Percentiles rank a stretch among this genome's conserved stretches.
These are phyloP conservation scores for Mycena metata DNA, from an alignment of 768 basidiomycete genomes.

Conservation along the genomic window DNA sequence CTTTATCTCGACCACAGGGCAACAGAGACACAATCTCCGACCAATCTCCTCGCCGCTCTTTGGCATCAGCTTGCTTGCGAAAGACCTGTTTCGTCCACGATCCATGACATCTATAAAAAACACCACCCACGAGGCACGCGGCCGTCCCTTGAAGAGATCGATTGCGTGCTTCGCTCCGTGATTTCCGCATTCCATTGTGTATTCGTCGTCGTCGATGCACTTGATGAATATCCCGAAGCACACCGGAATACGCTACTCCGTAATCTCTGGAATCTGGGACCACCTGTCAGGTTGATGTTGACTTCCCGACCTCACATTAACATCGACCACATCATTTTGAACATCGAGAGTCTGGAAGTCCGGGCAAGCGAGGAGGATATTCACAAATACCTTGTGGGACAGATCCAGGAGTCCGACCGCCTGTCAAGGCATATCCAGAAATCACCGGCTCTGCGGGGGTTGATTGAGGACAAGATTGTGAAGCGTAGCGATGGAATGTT, in stretches of 20 bases:
- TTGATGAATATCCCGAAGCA: neutral
- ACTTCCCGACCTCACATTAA: neutral
- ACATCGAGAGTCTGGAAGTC: neutral
- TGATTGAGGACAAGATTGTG: neutral
- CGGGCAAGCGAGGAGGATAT: too few relatives aligned
- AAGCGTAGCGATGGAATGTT: neutral
- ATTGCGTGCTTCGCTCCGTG: neutral
- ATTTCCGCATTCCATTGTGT: slow-evolving; percentile 2
- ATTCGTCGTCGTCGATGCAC: slow-evolving; percentile 8
- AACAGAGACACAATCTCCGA: neutral
- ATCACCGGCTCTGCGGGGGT: too few relatives aligned
- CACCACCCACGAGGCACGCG: neutral
- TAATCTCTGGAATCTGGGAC: slow-evolving; percentile 4
- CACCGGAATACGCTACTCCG: neutral
- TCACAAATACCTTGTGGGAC: too few relatives aligned
- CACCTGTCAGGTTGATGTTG: slow-evolving; percentile 1
- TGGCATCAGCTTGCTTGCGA: slow-evolving; percentile 11
- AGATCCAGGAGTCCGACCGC: too few relatives aligned
- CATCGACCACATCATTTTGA: neutral
- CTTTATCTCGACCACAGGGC: neutral
- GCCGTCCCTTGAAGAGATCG: neutral
- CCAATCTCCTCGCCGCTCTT: neutral
- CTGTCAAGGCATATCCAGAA: too few relatives aligned
- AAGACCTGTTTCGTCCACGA: neutral
- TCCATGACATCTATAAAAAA: too few relatives aligned